Evolutionary conservation across 2,329 filamentous ascomycete genomes (phyloP).

Genomic region (Fusarium albosuccineum): DNA sequence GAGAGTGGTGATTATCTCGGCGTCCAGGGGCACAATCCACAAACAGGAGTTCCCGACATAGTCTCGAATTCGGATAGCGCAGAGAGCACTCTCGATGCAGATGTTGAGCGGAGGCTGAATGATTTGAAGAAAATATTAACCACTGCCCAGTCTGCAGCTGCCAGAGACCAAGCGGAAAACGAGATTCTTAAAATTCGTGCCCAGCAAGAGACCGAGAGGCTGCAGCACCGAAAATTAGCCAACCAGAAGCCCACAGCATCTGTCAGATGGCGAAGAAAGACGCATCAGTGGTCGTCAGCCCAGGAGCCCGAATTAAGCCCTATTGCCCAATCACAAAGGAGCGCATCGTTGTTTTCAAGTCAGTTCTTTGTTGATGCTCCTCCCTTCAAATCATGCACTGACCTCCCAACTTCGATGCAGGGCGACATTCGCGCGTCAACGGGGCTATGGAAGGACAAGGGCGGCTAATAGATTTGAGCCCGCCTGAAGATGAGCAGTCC

Average conservation of each 20-base stretch:
- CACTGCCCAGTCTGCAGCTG: conserved; percentile 53
- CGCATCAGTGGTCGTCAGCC: conserved; percentile 65
- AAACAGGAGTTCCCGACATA: conserved; percentile 66
- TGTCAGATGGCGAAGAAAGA: conserved; percentile 60
- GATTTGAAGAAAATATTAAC: conserved; percentile 51
- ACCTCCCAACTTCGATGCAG: conserved; percentile 20
- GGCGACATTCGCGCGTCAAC: conserved; percentile 14
- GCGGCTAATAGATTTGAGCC: conserved; percentile 28
- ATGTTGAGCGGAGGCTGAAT: conserved; percentile 50
- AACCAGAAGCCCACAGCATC: conserved; percentile 51
- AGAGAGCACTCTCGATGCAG: conserved; percentile 51
- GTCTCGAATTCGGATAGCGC: conserved; percentile 64
- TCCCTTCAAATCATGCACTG: conserved; percentile 10
- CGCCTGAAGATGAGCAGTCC: neutral
- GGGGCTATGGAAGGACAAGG: conserved; percentile 1
- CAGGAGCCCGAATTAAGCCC: conserved; percentile 64
- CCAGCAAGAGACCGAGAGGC: conserved; percentile 52
- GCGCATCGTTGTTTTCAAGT: conserved; percentile 39
- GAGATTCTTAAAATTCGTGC: conserved; percentile 52
- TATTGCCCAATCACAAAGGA: conserved; percentile 59
- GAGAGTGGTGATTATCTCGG: conserved; percentile 70
- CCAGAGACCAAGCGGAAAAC: conserved; percentile 61
- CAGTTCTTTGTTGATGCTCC: conserved; percentile 37
- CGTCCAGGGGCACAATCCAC: conserved; percentile 69
- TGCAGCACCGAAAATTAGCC: conserved; percentile 58